Percentiles rank a stretch among this genome's conserved stretches.
These are phyloP conservation scores for Melanomma pulvis-pyrius DNA, from an alignment of 495 filamentous ascomycete genomes.

Conservation along the genomic window DNA sequence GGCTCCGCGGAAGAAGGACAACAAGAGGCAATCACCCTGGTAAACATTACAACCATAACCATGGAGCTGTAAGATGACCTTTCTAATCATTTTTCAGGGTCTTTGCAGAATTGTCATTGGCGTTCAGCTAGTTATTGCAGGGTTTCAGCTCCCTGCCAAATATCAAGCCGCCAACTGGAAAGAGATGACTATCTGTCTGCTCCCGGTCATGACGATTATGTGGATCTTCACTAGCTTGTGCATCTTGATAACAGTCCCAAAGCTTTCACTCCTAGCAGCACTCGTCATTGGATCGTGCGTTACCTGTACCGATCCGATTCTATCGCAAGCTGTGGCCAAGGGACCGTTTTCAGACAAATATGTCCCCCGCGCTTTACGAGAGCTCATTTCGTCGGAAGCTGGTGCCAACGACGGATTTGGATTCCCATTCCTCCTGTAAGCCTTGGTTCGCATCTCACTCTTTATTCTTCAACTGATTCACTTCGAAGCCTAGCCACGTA, in stretches of 20 bases:
- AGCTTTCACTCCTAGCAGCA: slow-evolving; percentile 52
- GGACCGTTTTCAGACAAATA: slow-evolving; percentile 65
- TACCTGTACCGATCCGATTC: slow-evolving; percentile 63
- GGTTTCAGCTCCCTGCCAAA: slow-evolving; percentile 28
- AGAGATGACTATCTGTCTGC: slow-evolving; percentile 29
- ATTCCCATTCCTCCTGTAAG: slow-evolving; percentile 60
- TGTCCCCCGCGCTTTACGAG: slow-evolving; percentile 58
- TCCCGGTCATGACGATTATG: slow-evolving; percentile 31
- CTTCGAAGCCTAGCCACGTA: slow-evolving; percentile 47
- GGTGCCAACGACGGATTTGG: slow-evolving; percentile 65
- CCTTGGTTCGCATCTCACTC: not conserved
- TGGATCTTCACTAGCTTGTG: slow-evolving; percentile 31
- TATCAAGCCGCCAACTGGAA: slow-evolving; percentile 25
- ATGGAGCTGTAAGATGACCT: not conserved
- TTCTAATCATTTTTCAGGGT: slow-evolving; percentile 5
- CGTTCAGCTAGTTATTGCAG: slow-evolving; percentile 29
- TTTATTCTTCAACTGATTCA: not conserved
- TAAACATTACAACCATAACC: slow-evolving; percentile 8
- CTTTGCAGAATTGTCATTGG: slow-evolving; percentile 27
- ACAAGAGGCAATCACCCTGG: slow-evolving; percentile 29
- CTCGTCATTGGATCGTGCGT: slow-evolving; percentile 65
- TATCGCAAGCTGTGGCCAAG: slow-evolving; percentile 65
- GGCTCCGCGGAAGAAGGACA: slow-evolving; percentile 21
- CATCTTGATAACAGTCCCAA: slow-evolving; percentile 45
- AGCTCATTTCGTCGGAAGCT: slow-evolving; percentile 65